Conservation (phyloP, 805 yeast species). For the Saccharomycopsis oosterbeekiorum region DNA sequence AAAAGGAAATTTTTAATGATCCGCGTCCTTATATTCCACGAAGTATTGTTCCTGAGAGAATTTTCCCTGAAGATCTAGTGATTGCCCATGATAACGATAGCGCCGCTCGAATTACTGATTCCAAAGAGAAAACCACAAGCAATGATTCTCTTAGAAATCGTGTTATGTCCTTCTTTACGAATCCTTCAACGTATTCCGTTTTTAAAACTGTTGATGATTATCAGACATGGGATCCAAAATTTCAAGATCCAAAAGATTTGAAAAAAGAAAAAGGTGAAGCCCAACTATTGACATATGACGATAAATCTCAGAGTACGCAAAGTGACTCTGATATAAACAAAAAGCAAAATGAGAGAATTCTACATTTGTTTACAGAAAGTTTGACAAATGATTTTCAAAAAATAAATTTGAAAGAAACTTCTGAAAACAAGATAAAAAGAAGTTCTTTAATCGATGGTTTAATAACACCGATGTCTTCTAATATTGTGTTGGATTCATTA, state of each 20-base stretch:
- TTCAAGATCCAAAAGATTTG: conserved; percentile 6
- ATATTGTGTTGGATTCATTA: neutral
- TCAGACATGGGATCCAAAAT: conserved; percentile 5
- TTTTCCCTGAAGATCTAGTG: neutral
- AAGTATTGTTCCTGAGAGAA: neutral
- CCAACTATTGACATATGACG: neutral
- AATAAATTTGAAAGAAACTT: neutral
- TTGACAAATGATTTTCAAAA: neutral
- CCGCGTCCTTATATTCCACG: neutral
- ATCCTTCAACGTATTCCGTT: conserved; percentile 10
- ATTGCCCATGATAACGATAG: neutral
- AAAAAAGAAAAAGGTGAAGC: conserved; percentile 1
- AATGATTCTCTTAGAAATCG: neutral
- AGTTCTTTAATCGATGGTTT: neutral
- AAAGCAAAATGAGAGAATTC: neutral
- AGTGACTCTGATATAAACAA: neutral
- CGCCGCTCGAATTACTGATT: neutral
- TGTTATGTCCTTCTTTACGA: conserved; percentile 6
- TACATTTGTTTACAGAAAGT: neutral
- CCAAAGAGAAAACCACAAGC: neutral
- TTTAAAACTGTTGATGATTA: conserved; percentile 6
- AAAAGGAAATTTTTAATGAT: neutral
- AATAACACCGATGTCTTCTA: neutral
- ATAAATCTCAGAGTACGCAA: neutral
- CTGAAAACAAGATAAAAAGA: neutral